A percentile compares a stretch with the other conserved stretches of the same genome.
These are phyloP conservation scores for Erigeron philadelphicus DNA, from an alignment of 140 eudicot species.

Conservation along the genomic window DNA sequence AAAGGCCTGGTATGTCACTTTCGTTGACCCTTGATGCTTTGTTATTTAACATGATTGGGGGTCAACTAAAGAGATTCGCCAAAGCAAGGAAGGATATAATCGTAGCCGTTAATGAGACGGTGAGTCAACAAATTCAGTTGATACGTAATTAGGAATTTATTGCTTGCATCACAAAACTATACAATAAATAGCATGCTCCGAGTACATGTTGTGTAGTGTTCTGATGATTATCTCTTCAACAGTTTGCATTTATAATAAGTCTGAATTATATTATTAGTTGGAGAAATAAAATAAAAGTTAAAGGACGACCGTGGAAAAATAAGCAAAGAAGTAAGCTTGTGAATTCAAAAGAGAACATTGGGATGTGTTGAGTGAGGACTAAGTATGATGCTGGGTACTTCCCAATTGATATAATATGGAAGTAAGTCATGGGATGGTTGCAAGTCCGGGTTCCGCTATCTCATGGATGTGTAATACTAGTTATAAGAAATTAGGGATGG, in stretches of 20 bases:
- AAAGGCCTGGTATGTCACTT: slow-evolving; percentile 89
- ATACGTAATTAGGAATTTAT: slow-evolving; percentile 2
- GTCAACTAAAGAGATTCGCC: slow-evolving; percentile 91
- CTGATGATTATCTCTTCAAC: slow-evolving; percentile 9
- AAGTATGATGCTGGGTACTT: background rate
- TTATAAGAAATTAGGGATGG: background rate
- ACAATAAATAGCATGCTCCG: background rate
- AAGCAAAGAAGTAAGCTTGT: background rate
- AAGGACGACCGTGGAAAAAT: background rate
- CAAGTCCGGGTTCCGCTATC: background rate
- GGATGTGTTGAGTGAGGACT: background rate
- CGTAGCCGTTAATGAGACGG: slow-evolving; percentile 95
- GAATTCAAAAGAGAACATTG: background rate
- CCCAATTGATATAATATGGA: background rate
- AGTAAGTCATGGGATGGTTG: background rate
- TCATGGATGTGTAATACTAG: background rate
- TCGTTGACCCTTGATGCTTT: slow-evolving; percentile 85
- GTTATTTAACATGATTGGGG: slow-evolving; percentile 88
- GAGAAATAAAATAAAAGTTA: background rate
- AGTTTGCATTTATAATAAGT: background rate
- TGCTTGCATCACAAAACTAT: background rate
- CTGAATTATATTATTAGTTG: background rate
- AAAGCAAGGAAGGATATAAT: slow-evolving; percentile 92
- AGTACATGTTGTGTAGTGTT: background rate
- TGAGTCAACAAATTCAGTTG: slow-evolving; percentile 36